Evolutionary conservation across 192 early-diverging fungal genomes (phyloP), one percentile per base, ranked within the genome.

Genomic region (Backusella circina): DNA sequence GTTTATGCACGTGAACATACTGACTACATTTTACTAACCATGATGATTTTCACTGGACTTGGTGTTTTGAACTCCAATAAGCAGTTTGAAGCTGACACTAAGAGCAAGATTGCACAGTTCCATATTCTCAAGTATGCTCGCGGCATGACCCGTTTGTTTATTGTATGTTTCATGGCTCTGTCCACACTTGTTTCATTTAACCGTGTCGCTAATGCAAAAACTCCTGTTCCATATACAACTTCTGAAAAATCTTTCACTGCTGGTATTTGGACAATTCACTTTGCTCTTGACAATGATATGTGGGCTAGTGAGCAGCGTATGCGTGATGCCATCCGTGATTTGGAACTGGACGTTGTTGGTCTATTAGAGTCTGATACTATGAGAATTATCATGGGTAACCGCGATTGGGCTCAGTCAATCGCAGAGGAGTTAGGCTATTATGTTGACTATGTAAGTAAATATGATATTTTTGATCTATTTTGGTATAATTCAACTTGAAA

Each of bases 261-360:
- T 36, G 92, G 85, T 68, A 95, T 95, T 74, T 95, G 93, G 93
- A 95, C 93, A 2, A 91, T 95, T 78, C 93, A 95, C 83, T 95
- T 95, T 82, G 92, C 89, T 35, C 83, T 95, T 44, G 93, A 95
- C 83, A 93, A 95, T 79, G 91, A 93, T 80, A 93, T 93, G 92
- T 95, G 90, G 90, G 88, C 88, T 75, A 91, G 90, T 69, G 91
- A 93, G 69, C 73, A 86, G 41, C 86, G 91, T 35, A 93, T 95
- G 82, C 86, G 89, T 36, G 88, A 87, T 57, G 90, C 86, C 4
- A 90, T 95, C 77, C 88, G 90, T 71, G 93, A 95, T 67, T 84
- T 95, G 78, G 86, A 93, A 71, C 73, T 90, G 30, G 93, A 95
- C 88, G 93, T 95, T 36, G 88, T 95, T 84, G 91, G 85, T 37